phyloP scores from a whole-genome alignment of 2,329 filamentous ascomycete species.

The Sphaerulina musiva region DNA sequence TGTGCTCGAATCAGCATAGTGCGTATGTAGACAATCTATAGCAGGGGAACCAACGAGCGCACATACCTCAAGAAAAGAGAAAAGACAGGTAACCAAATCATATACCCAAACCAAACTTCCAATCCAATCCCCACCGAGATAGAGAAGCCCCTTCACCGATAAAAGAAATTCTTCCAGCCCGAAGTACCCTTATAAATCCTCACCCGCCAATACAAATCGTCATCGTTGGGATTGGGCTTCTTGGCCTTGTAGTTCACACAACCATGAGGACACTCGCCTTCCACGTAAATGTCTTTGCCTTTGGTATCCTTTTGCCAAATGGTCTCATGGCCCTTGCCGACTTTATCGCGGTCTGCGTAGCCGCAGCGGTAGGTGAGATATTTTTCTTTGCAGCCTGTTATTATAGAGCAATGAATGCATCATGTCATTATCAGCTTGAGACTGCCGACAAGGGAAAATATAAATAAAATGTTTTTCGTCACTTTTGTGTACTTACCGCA shows the following conservation, averaged over 20 bases:
- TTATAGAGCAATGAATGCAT: not conserved
- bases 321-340: constrained; percentile 3
- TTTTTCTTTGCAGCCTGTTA: constrained; percentile 7
- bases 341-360: not conserved
- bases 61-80: too few species aligned
- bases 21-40: too few species aligned
- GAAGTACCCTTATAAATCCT: not conserved
- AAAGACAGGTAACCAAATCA: too few species aligned
- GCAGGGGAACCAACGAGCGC: too few species aligned
- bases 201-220: constrained; percentile 2
- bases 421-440: not conserved
- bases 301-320: constrained; percentile 6
- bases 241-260: not conserved
- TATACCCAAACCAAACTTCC: too few species aligned
- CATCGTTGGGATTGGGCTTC: not conserved
- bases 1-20: too few species aligned
- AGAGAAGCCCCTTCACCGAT: not conserved
- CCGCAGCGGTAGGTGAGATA: constrained; percentile 7
- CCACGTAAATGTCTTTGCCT: constrained; percentile 1
- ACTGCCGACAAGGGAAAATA: not conserved
- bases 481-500: not conserved
- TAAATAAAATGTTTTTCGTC: not conserved
- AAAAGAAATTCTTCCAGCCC: constrained; percentile 5
- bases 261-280: not conserved
- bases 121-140: too few species aligned